Conservation (phyloP, 768 basidiomycete species). For the Rhizopogon roseolus region DNA sequence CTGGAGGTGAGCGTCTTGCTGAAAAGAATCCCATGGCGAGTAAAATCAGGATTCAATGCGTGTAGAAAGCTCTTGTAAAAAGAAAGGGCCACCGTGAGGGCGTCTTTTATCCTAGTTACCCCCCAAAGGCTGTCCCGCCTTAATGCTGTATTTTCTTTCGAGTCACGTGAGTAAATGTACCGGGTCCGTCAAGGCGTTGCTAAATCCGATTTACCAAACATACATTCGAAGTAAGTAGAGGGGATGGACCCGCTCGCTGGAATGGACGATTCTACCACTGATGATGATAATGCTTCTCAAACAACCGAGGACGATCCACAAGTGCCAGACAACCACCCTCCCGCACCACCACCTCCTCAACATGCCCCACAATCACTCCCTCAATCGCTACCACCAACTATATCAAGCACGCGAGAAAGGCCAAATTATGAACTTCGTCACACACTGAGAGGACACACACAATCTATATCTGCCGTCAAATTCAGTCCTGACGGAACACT, state of each 20-base stretch:
- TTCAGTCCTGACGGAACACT: slow-evolving; percentile 87
- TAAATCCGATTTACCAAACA: slow-evolving; percentile 23
- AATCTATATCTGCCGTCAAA: slow-evolving; percentile 83
- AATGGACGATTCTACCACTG: slow-evolving; percentile 43
- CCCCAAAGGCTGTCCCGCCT: too few species aligned
- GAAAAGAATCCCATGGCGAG: background rate
- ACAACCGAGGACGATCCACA: slow-evolving; percentile 85
- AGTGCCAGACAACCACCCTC: slow-evolving; percentile 55
- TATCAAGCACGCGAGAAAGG: slow-evolving; percentile 27
- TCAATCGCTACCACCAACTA: slow-evolving; percentile 30
- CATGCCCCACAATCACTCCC: slow-evolving; percentile 26
- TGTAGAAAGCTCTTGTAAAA: background rate
- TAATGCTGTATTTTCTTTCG: too few species aligned
- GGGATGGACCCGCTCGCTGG: slow-evolving; percentile 17
- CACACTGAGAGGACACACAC: slow-evolving; percentile 71
- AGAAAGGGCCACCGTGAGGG: too few species aligned
- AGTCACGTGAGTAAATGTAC: too few species aligned
- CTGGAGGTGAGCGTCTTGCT: slow-evolving; percentile 11
- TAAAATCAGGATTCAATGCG: background rate
- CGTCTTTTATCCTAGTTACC: too few species aligned
- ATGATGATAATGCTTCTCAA: slow-evolving; percentile 69
- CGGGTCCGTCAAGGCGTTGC: slow-evolving; percentile 18
- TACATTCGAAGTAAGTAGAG: background rate
- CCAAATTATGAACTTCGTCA: slow-evolving; percentile 71
- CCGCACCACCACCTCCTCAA: slow-evolving; percentile 32